These are phyloP conservation scores for Phaeophleospora eucalypticola DNA, from an alignment of 2,329 filamentous ascomycete species.

Conservation along the genomic window DNA sequence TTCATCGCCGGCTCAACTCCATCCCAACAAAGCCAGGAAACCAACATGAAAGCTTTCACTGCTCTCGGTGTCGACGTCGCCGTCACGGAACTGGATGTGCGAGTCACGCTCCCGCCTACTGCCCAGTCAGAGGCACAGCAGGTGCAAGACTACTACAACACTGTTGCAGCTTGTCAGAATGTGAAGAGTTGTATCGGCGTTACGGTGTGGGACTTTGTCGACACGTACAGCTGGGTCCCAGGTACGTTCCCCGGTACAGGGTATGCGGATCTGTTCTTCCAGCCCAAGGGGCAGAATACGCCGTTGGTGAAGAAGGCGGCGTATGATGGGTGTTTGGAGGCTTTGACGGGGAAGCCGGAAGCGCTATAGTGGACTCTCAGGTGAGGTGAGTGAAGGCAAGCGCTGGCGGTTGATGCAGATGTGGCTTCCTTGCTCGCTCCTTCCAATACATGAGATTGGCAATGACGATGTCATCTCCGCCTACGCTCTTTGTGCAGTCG, in stretches of 20 bases:
- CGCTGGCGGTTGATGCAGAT: too few relatives aligned
- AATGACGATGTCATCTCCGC: too few relatives aligned
- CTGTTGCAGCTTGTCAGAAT: conserved; percentile 34
- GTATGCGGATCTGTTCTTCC: conserved; percentile 37
- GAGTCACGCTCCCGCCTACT: conserved; percentile 29
- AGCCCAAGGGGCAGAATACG: conserved; percentile 32
- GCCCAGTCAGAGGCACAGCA: conserved; percentile 36
- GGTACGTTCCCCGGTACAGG: conserved; percentile 36
- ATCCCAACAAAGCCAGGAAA: conserved; percentile 32
- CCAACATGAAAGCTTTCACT: conserved; percentile 49
- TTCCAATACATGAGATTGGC: too few relatives aligned
- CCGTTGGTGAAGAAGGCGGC: conserved; percentile 48
- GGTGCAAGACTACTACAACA: conserved; percentile 43
- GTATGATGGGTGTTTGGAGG: conserved; percentile 18
- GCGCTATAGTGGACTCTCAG: too few relatives aligned
- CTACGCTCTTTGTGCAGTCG: too few relatives aligned
- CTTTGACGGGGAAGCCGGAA: background rate
- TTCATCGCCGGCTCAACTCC: conserved; percentile 29
- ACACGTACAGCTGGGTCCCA: conserved; percentile 42
- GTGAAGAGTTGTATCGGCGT: conserved; percentile 37
- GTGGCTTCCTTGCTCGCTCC: too few relatives aligned
- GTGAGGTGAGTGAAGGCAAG: too few relatives aligned
- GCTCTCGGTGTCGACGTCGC: conserved; percentile 55
- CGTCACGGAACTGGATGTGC: conserved; percentile 63
- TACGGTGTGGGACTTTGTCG: conserved; percentile 51